Percentiles rank a stretch among this genome's conserved stretches.
These are phyloP conservation scores for Euphorbia celastroides DNA, from an alignment of 441 rosid genomes.

Conservation along the genomic window DNA sequence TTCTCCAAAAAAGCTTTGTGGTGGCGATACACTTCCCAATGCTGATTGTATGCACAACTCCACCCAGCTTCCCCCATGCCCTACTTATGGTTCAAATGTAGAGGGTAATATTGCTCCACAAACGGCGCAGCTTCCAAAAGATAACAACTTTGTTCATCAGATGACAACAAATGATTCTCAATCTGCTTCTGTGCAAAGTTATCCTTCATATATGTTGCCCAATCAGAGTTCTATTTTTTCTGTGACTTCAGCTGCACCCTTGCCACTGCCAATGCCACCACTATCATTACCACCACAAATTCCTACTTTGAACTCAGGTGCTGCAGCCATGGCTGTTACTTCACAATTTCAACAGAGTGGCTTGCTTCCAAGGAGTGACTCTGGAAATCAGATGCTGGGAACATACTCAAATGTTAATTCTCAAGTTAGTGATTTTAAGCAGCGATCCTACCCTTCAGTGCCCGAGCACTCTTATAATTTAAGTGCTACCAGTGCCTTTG, in stretches of 20 bases:
- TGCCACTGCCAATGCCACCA: slow-evolving; percentile 25
- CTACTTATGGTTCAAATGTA: slow-evolving; percentile 10
- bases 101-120: slow-evolving; percentile 21
- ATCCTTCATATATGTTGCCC: slow-evolving; percentile 36
- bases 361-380: slow-evolving; percentile 29
- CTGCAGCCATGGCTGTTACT: slow-evolving; percentile 21
- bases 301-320: slow-evolving; percentile 15
- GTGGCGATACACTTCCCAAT: slow-evolving; percentile 17
- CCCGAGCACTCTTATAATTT: slow-evolving; percentile 21
- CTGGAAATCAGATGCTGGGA: slow-evolving; percentile 28
- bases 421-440: slow-evolving; percentile 30
- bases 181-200: slow-evolving; percentile 24
- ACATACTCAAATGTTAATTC: slow-evolving; percentile 28
- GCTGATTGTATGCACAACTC: slow-evolving; percentile 20
- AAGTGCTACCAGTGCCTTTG: slow-evolving; percentile 19
- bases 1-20: slow-evolving; percentile 21
- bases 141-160: slow-evolving; percentile 17
- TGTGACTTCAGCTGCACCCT: slow-evolving; percentile 25
- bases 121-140: slow-evolving; percentile 17
- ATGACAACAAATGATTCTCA: slow-evolving; percentile 24
- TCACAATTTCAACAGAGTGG: slow-evolving; percentile 29
- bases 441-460: slow-evolving; percentile 25
- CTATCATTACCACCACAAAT: slow-evolving; percentile 17
- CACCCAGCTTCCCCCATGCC: slow-evolving; percentile 17
- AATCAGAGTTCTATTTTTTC: slow-evolving; percentile 28